phyloP scores from a whole-genome alignment of 208 protist genomes.

The Tritrichomonas musculus region DNA sequence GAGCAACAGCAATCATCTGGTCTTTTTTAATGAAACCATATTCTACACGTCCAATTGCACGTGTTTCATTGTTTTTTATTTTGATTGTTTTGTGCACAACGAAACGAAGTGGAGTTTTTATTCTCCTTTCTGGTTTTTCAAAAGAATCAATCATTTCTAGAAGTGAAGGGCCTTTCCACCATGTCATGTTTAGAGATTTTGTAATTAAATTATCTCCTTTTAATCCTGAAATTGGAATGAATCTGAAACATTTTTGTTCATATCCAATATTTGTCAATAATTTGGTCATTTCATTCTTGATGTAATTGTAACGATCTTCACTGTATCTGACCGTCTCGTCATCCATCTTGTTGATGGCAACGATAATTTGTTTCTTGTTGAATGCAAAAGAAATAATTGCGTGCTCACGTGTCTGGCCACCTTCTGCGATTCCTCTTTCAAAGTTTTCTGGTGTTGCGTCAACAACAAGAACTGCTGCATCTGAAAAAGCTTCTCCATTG shows the following conservation, averaged over 20 bases:
- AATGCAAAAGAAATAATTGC: background rate
- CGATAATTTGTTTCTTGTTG: background rate
- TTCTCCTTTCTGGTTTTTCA: background rate
- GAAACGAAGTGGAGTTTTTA: background rate
- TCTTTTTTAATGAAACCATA: conserved; percentile 50
- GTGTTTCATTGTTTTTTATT: background rate
- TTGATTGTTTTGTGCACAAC: background rate
- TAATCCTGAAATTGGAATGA: conserved; percentile 47
- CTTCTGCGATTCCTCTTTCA: background rate
- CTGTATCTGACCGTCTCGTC: background rate
- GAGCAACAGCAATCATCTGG: conserved; percentile 53
- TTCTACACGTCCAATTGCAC: conserved; percentile 47
- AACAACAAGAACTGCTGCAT: background rate
- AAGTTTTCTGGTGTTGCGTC: background rate
- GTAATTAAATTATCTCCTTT: conserved; percentile 41
- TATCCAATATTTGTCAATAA: conserved; percentile 37
- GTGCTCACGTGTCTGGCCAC: background rate
- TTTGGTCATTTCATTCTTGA: background rate
- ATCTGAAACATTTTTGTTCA: conserved; percentile 42
- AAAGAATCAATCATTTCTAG: conserved; percentile 18
- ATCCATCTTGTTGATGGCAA: background rate
- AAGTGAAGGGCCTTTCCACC: conserved; percentile 54
- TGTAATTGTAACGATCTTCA: background rate
- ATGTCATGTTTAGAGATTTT: conserved; percentile 59
- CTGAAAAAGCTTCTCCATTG: background rate